Percentiles rank a stretch among this genome's conserved stretches.
phyloP scores from a whole-genome alignment of 371 early-diverging fungal genomes.

The Nosema granulosis region DNA sequence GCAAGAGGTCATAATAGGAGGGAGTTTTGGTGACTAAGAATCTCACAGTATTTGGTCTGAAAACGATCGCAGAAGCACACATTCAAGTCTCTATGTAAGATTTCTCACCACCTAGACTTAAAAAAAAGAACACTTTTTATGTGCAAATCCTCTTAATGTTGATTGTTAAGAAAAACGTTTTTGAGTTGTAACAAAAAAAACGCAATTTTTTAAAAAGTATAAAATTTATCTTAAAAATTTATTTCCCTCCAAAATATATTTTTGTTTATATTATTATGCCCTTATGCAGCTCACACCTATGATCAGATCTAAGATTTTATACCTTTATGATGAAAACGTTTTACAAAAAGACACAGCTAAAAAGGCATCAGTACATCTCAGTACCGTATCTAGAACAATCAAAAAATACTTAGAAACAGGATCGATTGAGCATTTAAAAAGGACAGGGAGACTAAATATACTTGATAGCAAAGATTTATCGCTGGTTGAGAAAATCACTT shows the following conservation, averaged over 20 bases:
- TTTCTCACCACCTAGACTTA: too few species aligned
- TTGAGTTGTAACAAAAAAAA: neutral
- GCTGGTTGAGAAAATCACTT: neutral
- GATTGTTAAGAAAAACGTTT: too few species aligned
- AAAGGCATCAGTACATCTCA: neutral
- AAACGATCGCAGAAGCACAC: too few species aligned
- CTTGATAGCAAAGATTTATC: neutral
- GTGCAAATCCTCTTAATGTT: too few species aligned
- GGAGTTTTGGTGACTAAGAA: too few species aligned
- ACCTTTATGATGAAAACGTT: neutral
- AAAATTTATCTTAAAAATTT: neutral
- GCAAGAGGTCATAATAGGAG: too few species aligned
- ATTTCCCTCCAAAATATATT: neutral
- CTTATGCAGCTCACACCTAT: neutral
- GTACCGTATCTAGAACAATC: neutral
- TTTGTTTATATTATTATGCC: neutral
- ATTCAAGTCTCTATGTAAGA: too few species aligned
- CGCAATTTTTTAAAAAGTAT: neutral
- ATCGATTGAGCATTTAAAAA: neutral
- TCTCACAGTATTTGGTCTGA: too few species aligned
- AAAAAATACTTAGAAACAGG: neutral
- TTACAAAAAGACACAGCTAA: neutral
- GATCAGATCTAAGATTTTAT: neutral
- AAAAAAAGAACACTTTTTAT: too few species aligned
- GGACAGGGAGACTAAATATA: neutral